Evolutionary conservation across 78 protist genomes (phyloP).

Genomic region (Dictyostelium citrinum): DNA sequence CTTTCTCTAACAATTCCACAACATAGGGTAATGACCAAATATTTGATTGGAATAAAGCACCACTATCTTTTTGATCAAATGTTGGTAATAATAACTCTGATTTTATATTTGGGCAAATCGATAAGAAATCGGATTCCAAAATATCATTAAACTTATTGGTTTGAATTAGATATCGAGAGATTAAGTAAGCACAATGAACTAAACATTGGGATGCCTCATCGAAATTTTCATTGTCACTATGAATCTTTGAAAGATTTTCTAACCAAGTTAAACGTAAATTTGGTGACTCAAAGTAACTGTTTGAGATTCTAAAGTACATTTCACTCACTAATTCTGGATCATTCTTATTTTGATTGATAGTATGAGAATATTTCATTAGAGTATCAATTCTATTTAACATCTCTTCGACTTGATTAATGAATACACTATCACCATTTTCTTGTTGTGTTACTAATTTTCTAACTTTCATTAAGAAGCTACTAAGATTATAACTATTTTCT

Average conservation of each 20-base stretch:
- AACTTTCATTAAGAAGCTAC: slow-evolving; percentile 9
- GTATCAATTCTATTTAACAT: slow-evolving; percentile 51
- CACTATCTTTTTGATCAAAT: slow-evolving; percentile 37
- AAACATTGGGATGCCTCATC: slow-evolving; percentile 74
- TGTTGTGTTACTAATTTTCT: not conserved
- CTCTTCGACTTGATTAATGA: slow-evolving; percentile 71
- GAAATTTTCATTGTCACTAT: slow-evolving; percentile 37
- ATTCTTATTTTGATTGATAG: slow-evolving; percentile 37
- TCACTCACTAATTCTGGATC: slow-evolving; percentile 78
- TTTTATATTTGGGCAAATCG: slow-evolving; percentile 54
- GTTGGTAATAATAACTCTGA: slow-evolving; percentile 30
- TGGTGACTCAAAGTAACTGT: slow-evolving; percentile 75
- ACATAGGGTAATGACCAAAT: slow-evolving; percentile 54
- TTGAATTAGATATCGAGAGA: slow-evolving; percentile 13
- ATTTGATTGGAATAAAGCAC: slow-evolving; percentile 32
- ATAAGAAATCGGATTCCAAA: slow-evolving; percentile 7
- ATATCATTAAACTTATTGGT: slow-evolving; percentile 10
- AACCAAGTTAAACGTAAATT: slow-evolving; percentile 82
- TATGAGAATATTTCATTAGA: slow-evolving; percentile 50
- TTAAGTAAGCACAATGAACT: slow-evolving; percentile 52
- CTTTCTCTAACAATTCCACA: slow-evolving; percentile 30
- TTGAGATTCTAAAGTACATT: slow-evolving; percentile 67
- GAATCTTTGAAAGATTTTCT: slow-evolving; percentile 56
- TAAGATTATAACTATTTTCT: slow-evolving; percentile 42
- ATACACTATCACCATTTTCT: not conserved